These are phyloP conservation scores for Ogataea corticis DNA, from an alignment of 805 yeast genomes.

Conservation along the genomic window DNA sequence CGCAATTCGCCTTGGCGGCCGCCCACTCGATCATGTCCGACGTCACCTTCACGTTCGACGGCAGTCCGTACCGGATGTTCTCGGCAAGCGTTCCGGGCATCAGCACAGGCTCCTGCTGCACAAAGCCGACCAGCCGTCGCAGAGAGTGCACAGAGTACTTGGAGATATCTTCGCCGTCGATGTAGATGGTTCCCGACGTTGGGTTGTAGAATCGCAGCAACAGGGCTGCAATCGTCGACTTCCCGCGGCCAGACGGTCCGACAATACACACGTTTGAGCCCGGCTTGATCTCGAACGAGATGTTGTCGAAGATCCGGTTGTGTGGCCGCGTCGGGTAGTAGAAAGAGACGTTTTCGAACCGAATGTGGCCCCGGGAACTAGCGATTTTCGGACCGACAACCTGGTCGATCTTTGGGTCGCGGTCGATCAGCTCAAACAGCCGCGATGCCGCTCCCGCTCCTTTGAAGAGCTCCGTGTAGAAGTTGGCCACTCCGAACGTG, in stretches of 20 bases:
- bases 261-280: slow-evolving; percentile 93
- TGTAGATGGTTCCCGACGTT: slow-evolving; percentile 56
- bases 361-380: slow-evolving; percentile 54
- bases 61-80: slow-evolving; percentile 76
- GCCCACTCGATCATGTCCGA: slow-evolving; percentile 66
- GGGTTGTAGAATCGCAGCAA: slow-evolving; percentile 86
- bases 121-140: slow-evolving; percentile 78
- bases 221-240: slow-evolving; percentile 83
- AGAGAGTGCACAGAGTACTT: slow-evolving; percentile 74
- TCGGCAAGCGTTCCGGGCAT: slow-evolving; percentile 86
- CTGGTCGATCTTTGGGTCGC: slow-evolving; percentile 71
- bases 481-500: slow-evolving; percentile 85
- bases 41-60: slow-evolving; percentile 49
- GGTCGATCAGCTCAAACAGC: slow-evolving; percentile 81
- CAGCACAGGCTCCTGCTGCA: slow-evolving; percentile 88
- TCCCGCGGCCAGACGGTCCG: slow-evolving; percentile 96
- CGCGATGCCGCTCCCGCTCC: slow-evolving; percentile 97
- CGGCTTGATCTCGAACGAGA: slow-evolving; percentile 64
- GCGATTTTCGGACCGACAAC: slow-evolving; percentile 56
- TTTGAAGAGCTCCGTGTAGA: slow-evolving; percentile 92
- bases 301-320: slow-evolving; percentile 59
- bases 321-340: slow-evolving; percentile 86
- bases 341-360: slow-evolving; percentile 66
- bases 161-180: slow-evolving; percentile 67
- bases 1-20: slow-evolving; percentile 70